Conservation (phyloP, 139 green algal genomes). For the Tetratostichococcus sp. region DNA sequence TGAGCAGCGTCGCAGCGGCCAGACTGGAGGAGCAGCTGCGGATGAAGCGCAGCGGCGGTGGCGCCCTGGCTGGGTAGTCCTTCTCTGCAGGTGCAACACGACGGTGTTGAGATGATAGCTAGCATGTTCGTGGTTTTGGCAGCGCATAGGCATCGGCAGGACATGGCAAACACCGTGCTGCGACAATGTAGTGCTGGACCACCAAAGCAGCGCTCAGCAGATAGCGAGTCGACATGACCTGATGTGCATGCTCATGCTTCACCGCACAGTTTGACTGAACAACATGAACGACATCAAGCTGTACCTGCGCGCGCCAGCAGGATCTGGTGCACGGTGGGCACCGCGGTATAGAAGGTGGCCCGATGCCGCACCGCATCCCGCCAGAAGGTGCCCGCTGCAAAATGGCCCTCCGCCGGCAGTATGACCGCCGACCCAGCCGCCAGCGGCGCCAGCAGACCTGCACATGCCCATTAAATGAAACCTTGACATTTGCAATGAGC, state of each 20-base stretch:
- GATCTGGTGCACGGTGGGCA: constrained; percentile 84
- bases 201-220: background rate
- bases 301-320: background rate
- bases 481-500: too few species aligned
- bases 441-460: constrained; percentile 68
- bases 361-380: constrained; percentile 39
- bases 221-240: too few species aligned
- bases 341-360: constrained; percentile 85
- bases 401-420: constrained; percentile 54
- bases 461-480: background rate
- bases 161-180: too few species aligned
- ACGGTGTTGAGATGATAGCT: constrained; percentile 2
- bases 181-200: too few species aligned
- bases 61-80: constrained; percentile 42
- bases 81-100: constrained; percentile 27
- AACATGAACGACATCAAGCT: too few species aligned
- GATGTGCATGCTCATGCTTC: too few species aligned
- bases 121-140: too few species aligned
- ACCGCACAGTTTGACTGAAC: too few species aligned
- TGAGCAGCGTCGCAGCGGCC: constrained; percentile 59
- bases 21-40: constrained; percentile 71
- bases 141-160: background rate
- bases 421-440: constrained; percentile 47
- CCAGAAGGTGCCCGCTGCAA: constrained; percentile 72
- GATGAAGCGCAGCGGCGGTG: constrained; percentile 77